These are phyloP conservation scores for Kluyveromyces aestuarii DNA, from an alignment of 805 yeast species.

Conservation along the genomic window DNA sequence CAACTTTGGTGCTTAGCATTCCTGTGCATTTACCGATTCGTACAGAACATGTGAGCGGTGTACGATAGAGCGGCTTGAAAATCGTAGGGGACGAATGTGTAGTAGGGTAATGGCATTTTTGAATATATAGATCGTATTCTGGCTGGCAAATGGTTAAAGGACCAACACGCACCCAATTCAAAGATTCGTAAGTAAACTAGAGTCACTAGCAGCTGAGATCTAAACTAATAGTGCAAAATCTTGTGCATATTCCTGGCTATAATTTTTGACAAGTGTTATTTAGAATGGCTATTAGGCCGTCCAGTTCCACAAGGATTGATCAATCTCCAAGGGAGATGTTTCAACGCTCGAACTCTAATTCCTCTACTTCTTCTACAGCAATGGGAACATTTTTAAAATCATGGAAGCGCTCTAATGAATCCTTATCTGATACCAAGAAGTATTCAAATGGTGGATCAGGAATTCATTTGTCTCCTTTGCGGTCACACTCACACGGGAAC, in stretches of 20 bases:
- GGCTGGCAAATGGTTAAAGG: too few relatives aligned
- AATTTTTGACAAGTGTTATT: background rate
- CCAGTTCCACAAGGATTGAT: background rate
- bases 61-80: too few relatives aligned
- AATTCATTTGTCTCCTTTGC: background rate
- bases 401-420: conserved; percentile 3
- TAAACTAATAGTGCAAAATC: too few relatives aligned
- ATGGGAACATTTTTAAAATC: conserved; percentile 7
- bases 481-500: conserved; percentile 7
- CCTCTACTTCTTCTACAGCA: conserved; percentile 5
- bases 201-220: background rate
- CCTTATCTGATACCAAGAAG: background rate
- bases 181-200: too few relatives aligned
- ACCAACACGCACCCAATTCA: too few relatives aligned
- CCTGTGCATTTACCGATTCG: too few relatives aligned
- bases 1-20: too few relatives aligned
- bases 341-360: conserved; percentile 1
- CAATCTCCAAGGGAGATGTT: conserved; percentile 4
- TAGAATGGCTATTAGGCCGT: conserved; percentile 1
- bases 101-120: too few relatives aligned
- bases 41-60: too few relatives aligned
- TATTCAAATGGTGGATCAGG: background rate
- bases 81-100: too few relatives aligned
- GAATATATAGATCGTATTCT: too few relatives aligned
- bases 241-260: background rate